A percentile compares a stretch with the other conserved stretches of the same genome.
phyloP scores from a whole-genome alignment of 768 basidiomycete genomes.

The Leccinum ochraceum region DNA sequence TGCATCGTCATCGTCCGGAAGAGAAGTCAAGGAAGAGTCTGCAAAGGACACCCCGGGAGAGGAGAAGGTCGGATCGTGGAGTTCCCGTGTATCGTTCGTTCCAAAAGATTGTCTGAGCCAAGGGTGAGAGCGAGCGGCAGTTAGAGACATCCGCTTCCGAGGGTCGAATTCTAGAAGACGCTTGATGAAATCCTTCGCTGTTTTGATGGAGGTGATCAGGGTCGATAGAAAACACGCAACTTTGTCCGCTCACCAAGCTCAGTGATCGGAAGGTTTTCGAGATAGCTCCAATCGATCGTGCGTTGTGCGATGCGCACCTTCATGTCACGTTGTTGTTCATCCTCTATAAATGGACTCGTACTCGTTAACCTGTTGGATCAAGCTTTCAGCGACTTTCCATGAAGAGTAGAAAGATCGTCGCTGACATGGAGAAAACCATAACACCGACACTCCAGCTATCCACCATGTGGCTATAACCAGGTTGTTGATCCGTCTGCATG shows the following conservation, averaged over 20 bases:
- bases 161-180: constrained; percentile 69
- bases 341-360: constrained; percentile 78
- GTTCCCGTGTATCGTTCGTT: constrained; percentile 3
- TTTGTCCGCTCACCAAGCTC: constrained; percentile 43
- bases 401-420: constrained; percentile 1
- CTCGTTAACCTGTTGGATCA: constrained; percentile 65
- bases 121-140: constrained; percentile 65
- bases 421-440: constrained; percentile 89
- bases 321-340: constrained; percentile 59
- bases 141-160: constrained; percentile 64
- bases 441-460: constrained; percentile 98
- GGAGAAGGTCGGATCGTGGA: constrained; percentile 2
- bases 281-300: constrained; percentile 58
- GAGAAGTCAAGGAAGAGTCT: constrained; percentile 22
- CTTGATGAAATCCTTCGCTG: constrained; percentile 68
- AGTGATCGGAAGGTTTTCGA: constrained; percentile 43
- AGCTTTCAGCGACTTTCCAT: neutral
- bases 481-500: constrained; percentile 48
- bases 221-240: neutral
- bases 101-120: constrained; percentile 56
- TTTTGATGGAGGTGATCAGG: constrained; percentile 33
- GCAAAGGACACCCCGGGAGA: constrained; percentile 14
- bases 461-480: constrained; percentile 84
- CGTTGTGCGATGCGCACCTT: constrained; percentile 60
- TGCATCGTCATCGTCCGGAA: constrained; percentile 26